A percentile compares a stretch with the other conserved stretches of the same genome.
Conservation (phyloP, 1,139 yeast species). For the Hemisphaericaspora xylanilytica region DNA sequence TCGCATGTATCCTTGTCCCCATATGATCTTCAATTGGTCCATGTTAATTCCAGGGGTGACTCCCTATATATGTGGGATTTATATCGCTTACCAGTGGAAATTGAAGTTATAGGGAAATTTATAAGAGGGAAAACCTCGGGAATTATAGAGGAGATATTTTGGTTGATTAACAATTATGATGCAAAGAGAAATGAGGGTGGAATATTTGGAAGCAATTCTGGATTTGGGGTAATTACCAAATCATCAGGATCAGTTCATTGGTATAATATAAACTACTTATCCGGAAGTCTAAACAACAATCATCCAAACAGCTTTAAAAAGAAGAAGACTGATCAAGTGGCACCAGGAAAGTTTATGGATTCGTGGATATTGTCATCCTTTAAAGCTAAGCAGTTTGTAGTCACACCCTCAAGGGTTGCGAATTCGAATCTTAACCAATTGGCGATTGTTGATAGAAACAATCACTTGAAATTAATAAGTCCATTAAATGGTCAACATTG, state of each 20-base stretch:
- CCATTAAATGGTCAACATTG: conserved; percentile 43
- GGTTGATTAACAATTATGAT: conserved; percentile 43
- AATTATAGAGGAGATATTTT: conserved; percentile 47
- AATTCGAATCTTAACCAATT: conserved; percentile 27
- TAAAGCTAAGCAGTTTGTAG: conserved; percentile 31
- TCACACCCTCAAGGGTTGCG: conserved; percentile 21
- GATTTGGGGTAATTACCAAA: conserved; percentile 56
- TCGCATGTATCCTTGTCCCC: conserved; percentile 63
- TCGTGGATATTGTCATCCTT: conserved; percentile 43
- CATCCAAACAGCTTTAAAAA: conserved; percentile 23
- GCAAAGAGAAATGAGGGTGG: conserved; percentile 13
- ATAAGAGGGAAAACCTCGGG: conserved; percentile 66
- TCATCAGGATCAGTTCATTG: conserved; percentile 64
- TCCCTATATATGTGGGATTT: conserved; percentile 64
- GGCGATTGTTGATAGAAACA: conserved; percentile 35
- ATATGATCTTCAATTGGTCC: conserved; percentile 56
- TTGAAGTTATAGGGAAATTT: conserved; percentile 58
- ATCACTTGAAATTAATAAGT: conserved; percentile 41
- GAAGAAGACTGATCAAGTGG: conserved; percentile 10
- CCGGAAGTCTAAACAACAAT: conserved; percentile 31
- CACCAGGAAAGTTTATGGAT: conserved; percentile 23
- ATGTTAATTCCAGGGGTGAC: conserved; percentile 62
- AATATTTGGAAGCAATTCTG: conserved; percentile 32
- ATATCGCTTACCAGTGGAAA: conserved; percentile 49
- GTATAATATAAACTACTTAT: conserved; percentile 47